Base-by-base conservation (phyloP, 805 yeast genomes). In the Starmerella davenportii region DNA sequence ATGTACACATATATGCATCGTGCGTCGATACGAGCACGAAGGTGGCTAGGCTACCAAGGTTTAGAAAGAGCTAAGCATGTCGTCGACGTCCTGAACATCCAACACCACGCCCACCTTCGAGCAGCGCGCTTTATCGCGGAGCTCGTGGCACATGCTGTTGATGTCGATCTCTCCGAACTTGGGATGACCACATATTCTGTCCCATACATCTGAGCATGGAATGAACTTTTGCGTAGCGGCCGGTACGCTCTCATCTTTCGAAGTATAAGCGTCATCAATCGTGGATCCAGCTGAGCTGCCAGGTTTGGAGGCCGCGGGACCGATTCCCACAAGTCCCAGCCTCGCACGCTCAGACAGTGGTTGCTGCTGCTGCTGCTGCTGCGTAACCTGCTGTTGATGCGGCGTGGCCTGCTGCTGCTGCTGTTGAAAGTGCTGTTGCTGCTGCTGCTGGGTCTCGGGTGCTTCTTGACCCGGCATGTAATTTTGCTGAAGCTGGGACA, bases 121-220 rank as follows among this genome's bases (percentile, higher is more conserved):
- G 63, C 98, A 90, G 60, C 82, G 84, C 9, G 96, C 98, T 67
- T 87, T 90, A 29, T 75, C 60, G 59, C 87, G 79, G 54, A 90
- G 67, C 61, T 90, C 98, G 33, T 62, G 55, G 66, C 98, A 90
- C 55, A 90, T 68, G 2, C 94, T 92, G 54, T 87, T 95, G 47
- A 90, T 85, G 57, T 90, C 98, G 38, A 90, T 66, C 43, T 85
- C 95, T 4, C 90, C 74, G 58, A 85, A 90, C 54, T 78, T 73
- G 25, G 98, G 96, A 64, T 90, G 96, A 18, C 90, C 60, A 2
- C 95, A 79, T 29, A 90, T 78, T 53, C 96, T 70, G 58, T 87
- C 96, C 98, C 98, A 90, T 14, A 87, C 77, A 49, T 84, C 95
- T 0, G 93, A 72, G 58, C 98, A 90, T 52, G 72, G 73, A 59